phyloP scores from a whole-genome alignment of 306 rosid species.

The Quercus alba region DNA sequence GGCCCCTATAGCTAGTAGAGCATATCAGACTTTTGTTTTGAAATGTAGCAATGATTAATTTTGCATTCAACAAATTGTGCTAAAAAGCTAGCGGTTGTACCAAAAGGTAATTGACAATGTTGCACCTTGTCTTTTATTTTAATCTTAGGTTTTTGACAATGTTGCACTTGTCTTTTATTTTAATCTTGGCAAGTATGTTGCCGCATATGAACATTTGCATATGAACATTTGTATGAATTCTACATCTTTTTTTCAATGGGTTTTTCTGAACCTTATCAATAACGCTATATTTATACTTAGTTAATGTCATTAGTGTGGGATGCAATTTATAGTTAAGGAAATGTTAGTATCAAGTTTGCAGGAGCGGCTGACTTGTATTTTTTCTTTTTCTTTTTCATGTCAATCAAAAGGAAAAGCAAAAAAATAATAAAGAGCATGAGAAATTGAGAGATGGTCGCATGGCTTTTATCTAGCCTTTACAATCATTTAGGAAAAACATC shows the following conservation, averaged over 20 bases:
- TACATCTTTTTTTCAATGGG: neutral
- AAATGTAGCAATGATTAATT: neutral
- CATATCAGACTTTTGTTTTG: neutral
- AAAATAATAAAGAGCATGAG: neutral
- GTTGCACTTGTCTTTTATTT: neutral
- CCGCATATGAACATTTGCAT: neutral
- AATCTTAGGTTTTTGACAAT: neutral
- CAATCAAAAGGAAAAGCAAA: too few relatives aligned
- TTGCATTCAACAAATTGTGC: neutral
- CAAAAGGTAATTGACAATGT: neutral
- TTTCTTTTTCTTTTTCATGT: too few relatives aligned
- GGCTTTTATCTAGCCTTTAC: slow-evolving; percentile 10
- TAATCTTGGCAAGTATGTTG: neutral
- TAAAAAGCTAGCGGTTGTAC: neutral
- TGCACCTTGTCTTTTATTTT: neutral
- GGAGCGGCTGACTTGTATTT: too few relatives aligned
- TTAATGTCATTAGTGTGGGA: neutral
- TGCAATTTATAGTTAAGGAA: neutral
- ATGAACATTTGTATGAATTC: neutral
- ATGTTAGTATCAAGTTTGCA: too few relatives aligned
- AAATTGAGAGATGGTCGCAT: neutral
- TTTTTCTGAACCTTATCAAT: neutral
- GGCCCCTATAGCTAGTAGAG: neutral
- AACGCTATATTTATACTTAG: neutral
- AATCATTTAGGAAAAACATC: neutral